A percentile compares a stretch with the other conserved stretches of the same genome.
phyloP scores from a whole-genome alignment of 2,329 filamentous ascomycete genomes.

The Phyllosticta capitalensis region DNA sequence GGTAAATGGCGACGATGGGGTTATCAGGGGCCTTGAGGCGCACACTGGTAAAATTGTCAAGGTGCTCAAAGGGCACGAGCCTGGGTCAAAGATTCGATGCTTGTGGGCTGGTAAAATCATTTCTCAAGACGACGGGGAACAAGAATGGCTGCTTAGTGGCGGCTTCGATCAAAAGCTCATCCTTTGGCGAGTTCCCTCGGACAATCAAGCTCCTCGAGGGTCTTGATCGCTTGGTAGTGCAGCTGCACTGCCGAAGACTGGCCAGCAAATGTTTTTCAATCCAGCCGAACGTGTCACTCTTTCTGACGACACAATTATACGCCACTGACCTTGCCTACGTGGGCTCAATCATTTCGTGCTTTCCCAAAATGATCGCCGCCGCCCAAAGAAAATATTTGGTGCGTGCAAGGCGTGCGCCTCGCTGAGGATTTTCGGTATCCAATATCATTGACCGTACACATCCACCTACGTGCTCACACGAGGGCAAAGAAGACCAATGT shows the following conservation, averaged over 20 bases:
- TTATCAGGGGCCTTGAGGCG: constrained; percentile 50
- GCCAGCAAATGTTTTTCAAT: not conserved
- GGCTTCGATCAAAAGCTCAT: constrained; percentile 55
- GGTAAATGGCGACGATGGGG: constrained; percentile 57
- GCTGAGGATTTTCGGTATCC: not conserved
- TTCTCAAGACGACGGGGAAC: constrained; percentile 18
- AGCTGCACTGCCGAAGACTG: not conserved
- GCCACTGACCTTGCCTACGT: not conserved
- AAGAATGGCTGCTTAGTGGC: constrained; percentile 51
- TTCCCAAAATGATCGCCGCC: not conserved
- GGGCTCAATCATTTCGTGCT: not conserved
- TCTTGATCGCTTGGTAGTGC: not conserved
- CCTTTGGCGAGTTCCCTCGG: constrained; percentile 36
- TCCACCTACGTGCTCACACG: not conserved
- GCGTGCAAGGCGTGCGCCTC: not conserved
- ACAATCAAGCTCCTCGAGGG: not conserved
- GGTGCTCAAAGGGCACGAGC: constrained; percentile 45
- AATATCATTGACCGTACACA: not conserved
- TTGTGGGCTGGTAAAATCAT: constrained; percentile 45
- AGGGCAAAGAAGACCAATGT: not conserved
- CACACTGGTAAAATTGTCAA: constrained; percentile 48
- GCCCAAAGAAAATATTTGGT: not conserved
- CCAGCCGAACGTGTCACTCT: not conserved
- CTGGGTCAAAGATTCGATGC: constrained; percentile 49
- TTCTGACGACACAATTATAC: not conserved